Percentiles rank a stretch among this genome's conserved stretches.
These are phyloP conservation scores for Kappamyces sp. DNA, from an alignment of 192 early-diverging fungal genomes.

Conservation along the genomic window DNA sequence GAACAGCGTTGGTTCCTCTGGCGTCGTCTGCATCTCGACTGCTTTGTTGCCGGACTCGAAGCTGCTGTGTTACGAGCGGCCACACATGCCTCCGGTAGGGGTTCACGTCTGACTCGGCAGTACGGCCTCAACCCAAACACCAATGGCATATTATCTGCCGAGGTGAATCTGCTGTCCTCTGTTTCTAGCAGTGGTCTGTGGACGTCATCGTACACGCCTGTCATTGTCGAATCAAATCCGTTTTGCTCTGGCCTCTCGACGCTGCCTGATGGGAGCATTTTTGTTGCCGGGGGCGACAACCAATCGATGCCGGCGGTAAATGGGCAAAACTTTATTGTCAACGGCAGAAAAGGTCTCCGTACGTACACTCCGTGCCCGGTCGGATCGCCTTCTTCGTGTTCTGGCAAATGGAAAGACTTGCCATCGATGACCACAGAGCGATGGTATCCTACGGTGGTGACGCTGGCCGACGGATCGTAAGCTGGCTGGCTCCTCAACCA, in stretches of 20 bases:
- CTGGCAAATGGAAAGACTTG: slow-evolving; percentile 20
- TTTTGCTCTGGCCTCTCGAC: slow-evolving; percentile 38
- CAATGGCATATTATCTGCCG: slow-evolving; percentile 4
- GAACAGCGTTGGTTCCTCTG: slow-evolving; percentile 1
- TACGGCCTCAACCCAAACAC: slow-evolving; percentile 15
- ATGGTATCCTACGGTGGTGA: slow-evolving; percentile 42
- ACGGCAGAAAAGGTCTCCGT: slow-evolving; percentile 18
- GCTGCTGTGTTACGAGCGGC: slow-evolving; percentile 32
- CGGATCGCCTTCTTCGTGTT: not conserved
- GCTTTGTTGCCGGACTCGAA: slow-evolving; percentile 15
- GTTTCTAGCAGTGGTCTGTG: not conserved
- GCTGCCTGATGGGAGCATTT: slow-evolving; percentile 30
- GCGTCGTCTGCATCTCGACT: slow-evolving; percentile 22
- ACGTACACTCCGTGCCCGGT: slow-evolving; percentile 14
- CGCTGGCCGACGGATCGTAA: slow-evolving; percentile 16
- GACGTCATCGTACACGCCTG: slow-evolving; percentile 7
- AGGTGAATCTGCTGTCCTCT: slow-evolving; percentile 13
- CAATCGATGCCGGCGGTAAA: slow-evolving; percentile 2
- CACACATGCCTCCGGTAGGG: slow-evolving; percentile 12
- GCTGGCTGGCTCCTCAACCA: not conserved
- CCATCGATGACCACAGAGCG: slow-evolving; percentile 21
- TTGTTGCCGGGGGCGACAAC: slow-evolving; percentile 38
- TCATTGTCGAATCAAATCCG: slow-evolving; percentile 20
- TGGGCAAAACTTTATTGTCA: slow-evolving; percentile 12
- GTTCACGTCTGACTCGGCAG: not conserved